Base-by-base conservation (phyloP, 1,139 yeast species). In the Arxiozyma slooffiae region DNA sequence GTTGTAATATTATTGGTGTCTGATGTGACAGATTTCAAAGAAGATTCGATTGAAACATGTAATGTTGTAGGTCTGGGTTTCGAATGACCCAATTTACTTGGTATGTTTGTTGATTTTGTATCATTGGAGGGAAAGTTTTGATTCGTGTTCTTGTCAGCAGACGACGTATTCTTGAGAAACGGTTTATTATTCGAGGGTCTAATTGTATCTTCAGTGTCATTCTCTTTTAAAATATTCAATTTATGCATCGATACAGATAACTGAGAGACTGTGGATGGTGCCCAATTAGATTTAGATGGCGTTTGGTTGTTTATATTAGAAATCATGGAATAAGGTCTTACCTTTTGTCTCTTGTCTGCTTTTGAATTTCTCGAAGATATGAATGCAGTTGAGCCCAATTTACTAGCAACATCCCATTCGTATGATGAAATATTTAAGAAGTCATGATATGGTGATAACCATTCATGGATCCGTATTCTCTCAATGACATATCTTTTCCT, bases 381-480 rank as follows among this genome's bases (percentile, higher is more conserved):
- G 49, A 57, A 26, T 26, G 44, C n/a, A 16, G 37, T 41, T n/a
- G 44, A 41, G 11, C 44, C 44, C 9, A 41, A 26, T 26, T 41
- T 41, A 6, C 44, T 37, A 26, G 44, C 60, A 41, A 72, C 74
- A 64, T 92, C 97, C 97, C 97, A 92, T 66, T 90, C 96, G 5
- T 78, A 77, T 50, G 96, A 95, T 39, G 94, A 79, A 36, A 89
- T 83, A 0, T 95, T 80, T 57, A 92, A 72, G 70, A 90, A 84
- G 58, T 82, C 82, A 16, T 82, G 81, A 69, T 90, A 90, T 7
- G 88, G 84, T 18, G 83, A 74, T 51, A 92, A 69, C 97, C 98
- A 92, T 34, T 87, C 81, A 68, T 92, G 98, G 38, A 79, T 74
- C 59, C 92, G 76, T 24, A 92, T 82, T 48, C 81, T 82, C 58